These are phyloP conservation scores for Arabis alpina DNA, from an alignment of 345 rosid genomes.

Conservation along the genomic window DNA sequence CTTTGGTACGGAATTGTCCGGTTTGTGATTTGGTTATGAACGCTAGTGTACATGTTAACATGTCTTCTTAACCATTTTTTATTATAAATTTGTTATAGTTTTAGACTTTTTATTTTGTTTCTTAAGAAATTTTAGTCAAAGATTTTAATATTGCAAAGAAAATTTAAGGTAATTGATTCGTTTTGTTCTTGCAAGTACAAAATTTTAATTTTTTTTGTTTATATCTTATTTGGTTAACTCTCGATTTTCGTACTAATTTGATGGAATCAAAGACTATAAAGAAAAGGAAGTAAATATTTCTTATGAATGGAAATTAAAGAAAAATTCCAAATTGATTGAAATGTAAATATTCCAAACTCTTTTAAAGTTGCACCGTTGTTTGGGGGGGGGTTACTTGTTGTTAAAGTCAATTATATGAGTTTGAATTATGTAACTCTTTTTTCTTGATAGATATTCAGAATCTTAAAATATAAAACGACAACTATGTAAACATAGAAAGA, in stretches of 20 bases:
- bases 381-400: constrained; percentile 24
- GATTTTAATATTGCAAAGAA: neutral
- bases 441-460: neutral
- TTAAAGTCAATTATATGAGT: constrained; percentile 19
- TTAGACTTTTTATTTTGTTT: constrained; percentile 2
- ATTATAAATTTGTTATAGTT: neutral
- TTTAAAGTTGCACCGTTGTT: constrained; percentile 33
- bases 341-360: constrained; percentile 18
- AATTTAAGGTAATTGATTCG: neutral
- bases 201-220: neutral
- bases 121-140: neutral
- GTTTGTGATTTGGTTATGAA: constrained; percentile 54
- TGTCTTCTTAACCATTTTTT: constrained; percentile 42
- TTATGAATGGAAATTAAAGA: neutral
- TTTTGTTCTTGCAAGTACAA: constrained; percentile 11
- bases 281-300: neutral
- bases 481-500: neutral
- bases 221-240: neutral
- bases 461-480: neutral
- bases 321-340: constrained; percentile 12
- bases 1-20: constrained; percentile 51
- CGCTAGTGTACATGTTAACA: constrained; percentile 71
- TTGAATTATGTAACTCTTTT: constrained; percentile 9
- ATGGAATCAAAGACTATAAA: constrained; percentile 12
- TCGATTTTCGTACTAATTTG: neutral